These are phyloP conservation scores for Xylogone sp. DNA, from an alignment of 2,329 filamentous ascomycete genomes.

Conservation along the genomic window DNA sequence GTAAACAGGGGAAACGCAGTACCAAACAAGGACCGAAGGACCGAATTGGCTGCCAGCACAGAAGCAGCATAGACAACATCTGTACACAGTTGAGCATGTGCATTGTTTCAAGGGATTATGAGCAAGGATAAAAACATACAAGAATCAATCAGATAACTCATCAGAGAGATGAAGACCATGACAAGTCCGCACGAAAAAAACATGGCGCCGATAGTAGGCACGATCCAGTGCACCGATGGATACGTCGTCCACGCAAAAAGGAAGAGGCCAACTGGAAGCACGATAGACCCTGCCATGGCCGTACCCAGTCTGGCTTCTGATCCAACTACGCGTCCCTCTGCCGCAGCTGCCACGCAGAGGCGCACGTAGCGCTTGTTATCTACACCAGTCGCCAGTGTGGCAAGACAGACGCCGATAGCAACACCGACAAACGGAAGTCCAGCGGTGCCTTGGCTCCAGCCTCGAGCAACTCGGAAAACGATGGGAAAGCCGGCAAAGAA, in stretches of 20 bases:
- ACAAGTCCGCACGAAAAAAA: slow-evolving; percentile 44
- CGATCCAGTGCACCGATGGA: slow-evolving; percentile 52
- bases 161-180: slow-evolving; percentile 58
- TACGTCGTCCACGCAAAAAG: slow-evolving; percentile 63
- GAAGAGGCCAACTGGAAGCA: slow-evolving; percentile 76
- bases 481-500: slow-evolving; percentile 76
- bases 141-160: slow-evolving; percentile 65
- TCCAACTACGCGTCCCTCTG: slow-evolving; percentile 11
- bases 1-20: slow-evolving; percentile 73
- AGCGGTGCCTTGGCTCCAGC: slow-evolving; percentile 55
- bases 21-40: slow-evolving; percentile 68
- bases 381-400: slow-evolving; percentile 22
- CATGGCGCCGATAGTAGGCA: slow-evolving; percentile 49
- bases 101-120: not conserved
- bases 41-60: slow-evolving; percentile 66
- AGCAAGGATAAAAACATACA: slow-evolving; percentile 40
- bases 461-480: slow-evolving; percentile 66
- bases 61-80: slow-evolving; percentile 74
- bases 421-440: slow-evolving; percentile 58
- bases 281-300: slow-evolving; percentile 66
- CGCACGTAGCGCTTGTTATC: slow-evolving; percentile 46
- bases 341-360: slow-evolving; percentile 34
- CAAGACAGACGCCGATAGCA: slow-evolving; percentile 32
- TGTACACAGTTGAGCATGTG: slow-evolving; percentile 14
- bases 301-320: slow-evolving; percentile 81